Conservation (phyloP, 495 filamentous ascomycete species). For the Penicillium waksmanii region DNA sequence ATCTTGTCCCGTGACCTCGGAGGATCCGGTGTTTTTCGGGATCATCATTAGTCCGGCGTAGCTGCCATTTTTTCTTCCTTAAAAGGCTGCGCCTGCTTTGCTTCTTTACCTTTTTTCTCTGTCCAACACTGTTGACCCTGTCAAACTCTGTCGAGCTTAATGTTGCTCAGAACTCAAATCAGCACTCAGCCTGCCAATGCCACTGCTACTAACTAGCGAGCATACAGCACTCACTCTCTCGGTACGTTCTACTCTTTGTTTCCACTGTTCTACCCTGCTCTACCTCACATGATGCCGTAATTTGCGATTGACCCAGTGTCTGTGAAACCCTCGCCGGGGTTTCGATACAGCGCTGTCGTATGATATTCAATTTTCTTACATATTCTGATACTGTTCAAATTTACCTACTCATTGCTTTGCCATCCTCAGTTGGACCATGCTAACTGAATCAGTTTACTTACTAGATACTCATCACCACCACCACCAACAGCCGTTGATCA, state of each 20-base stretch:
- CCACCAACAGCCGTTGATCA: no score
- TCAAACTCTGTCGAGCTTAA: no score
- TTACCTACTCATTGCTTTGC: constrained; percentile 19
- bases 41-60: constrained; percentile 16
- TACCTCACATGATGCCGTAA: constrained; percentile 82
- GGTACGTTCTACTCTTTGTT: constrained; percentile 30
- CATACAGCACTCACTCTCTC: neutral
- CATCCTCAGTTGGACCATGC: neutral
- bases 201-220: neutral
- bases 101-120: neutral
- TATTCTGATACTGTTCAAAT: constrained; percentile 72
- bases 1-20: constrained; percentile 1
- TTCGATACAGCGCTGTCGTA: constrained; percentile 69
- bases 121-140: no score
- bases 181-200: neutral
- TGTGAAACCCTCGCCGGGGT: constrained; percentile 87
- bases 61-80: constrained; percentile 30
- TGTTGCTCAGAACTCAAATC: neutral
- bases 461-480: no score
- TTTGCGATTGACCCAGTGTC: constrained; percentile 91
- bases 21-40: neutral
- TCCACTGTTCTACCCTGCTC: constrained; percentile 1
- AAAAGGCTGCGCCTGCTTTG: neutral
- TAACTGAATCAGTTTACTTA: no score
- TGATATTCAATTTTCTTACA: constrained; percentile 97